Base-by-base conservation (phyloP, 805 yeast species). In the Saccharomycopsis sp. region DNA sequence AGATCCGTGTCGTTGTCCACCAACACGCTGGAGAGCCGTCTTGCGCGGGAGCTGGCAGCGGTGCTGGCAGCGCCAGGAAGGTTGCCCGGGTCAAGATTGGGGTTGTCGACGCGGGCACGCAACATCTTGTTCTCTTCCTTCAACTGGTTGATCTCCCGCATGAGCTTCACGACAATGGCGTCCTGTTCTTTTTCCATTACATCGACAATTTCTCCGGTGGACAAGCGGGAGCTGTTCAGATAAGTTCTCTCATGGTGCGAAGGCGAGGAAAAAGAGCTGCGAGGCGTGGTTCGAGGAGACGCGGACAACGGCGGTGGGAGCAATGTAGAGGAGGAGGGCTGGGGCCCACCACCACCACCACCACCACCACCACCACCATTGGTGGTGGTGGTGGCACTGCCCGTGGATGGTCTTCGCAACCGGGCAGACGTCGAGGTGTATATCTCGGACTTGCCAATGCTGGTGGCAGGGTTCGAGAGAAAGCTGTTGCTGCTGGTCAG, bases 121-220 rank as follows among this genome's bases (percentile, higher is more conserved):
- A 73, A 57, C 7, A 52, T 46, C 30, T 62, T 62, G 49, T 71
- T 74, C 50, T 77, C 84, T 13, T 71, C 73, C 48, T 69, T 71
- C 46, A 80, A 56, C 5, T 49, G 43, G 19, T 63, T 64, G 26
- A 80, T 77, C 53, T 80, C 85, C 40, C 71, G 68, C 74, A 77
- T 78, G 31, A 80, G 60, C 54, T 69, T 71, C 52, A 79, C 60
- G 15, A 80, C 87, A 18, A 79, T 76, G 2, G 82, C 84, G 52
- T 80, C 88, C 55, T 80, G 87, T 57, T 80, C 86, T 39, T 76
- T 65, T 51, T 80, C 88, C 77, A 80, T 73, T 26, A 67, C 54
- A 52, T 75, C 77, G 29, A 75, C 67, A 15, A 73, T 63, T 46
- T 73, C 71, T 21, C 69, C 78, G 6, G 66, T 62, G 29, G 39